These are phyloP conservation scores for Tagetes erecta DNA, from an alignment of 129 eudicot species.

Conservation along the genomic window DNA sequence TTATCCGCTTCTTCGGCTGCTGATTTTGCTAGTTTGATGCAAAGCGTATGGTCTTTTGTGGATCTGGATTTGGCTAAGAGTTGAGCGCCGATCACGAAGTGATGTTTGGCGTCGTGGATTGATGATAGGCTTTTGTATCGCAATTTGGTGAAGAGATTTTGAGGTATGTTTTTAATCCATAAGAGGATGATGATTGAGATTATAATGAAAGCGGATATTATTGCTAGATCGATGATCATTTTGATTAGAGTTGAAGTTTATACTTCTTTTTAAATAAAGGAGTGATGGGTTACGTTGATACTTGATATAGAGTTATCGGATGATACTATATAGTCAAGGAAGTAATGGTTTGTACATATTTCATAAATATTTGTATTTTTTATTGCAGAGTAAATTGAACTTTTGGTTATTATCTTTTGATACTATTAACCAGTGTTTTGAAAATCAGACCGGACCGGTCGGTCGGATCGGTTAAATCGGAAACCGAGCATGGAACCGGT, in stretches of 20 bases:
- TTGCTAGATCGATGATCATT: constrained; percentile 50
- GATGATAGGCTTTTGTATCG: constrained; percentile 36
- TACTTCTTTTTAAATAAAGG: too few relatives aligned
- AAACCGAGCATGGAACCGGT: too few relatives aligned
- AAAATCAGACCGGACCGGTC: too few relatives aligned
- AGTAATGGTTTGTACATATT: too few relatives aligned
- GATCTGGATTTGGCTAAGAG: constrained; percentile 54
- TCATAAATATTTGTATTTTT: too few relatives aligned
- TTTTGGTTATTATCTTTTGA: too few relatives aligned
- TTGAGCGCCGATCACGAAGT: constrained; percentile 87
- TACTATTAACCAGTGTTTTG: too few relatives aligned
- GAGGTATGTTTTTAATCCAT: constrained; percentile 54
- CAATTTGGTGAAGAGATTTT: constrained; percentile 50
- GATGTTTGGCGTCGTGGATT: constrained; percentile 58
- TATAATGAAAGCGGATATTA: constrained; percentile 42
- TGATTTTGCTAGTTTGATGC: constrained; percentile 51
- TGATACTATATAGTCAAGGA: too few relatives aligned
- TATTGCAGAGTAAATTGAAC: too few relatives aligned
- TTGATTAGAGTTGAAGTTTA: not conserved
- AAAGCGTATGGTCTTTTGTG: constrained; percentile 31
- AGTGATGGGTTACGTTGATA: too few relatives aligned
- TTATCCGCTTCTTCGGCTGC: constrained; percentile 59
- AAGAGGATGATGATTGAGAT: constrained; percentile 26
- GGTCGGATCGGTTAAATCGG: too few relatives aligned
- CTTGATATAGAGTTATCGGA: too few relatives aligned